Conservation (phyloP, 2,329 filamentous ascomycete species). For the Ascosphaera pollenicola region DNA sequence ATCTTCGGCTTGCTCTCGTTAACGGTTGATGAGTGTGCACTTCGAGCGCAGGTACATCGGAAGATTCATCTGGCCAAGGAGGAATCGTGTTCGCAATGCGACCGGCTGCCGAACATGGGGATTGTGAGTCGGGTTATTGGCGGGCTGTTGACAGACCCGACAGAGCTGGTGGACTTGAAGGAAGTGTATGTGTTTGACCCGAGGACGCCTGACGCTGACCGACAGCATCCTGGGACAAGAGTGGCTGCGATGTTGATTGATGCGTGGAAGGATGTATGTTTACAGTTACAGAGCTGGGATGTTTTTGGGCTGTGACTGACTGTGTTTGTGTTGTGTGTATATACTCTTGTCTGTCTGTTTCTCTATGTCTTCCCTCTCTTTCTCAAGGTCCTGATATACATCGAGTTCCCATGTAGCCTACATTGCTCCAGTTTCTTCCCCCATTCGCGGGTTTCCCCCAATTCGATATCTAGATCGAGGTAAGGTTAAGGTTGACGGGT, state of each 20-base stretch:
- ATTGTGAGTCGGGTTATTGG: constrained; percentile 14
- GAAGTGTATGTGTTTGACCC: no score
- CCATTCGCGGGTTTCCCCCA: no score
- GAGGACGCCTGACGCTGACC: constrained; percentile 1
- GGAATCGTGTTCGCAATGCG: constrained; percentile 7
- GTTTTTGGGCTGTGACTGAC: constrained; percentile 1
- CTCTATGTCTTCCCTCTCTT: not conserved
- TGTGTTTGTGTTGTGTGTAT: not conserved
- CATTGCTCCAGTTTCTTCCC: no score
- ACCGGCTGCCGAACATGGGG: constrained; percentile 9
- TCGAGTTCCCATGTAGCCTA: no score
- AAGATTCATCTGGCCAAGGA: constrained; percentile 5
- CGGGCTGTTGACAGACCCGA: constrained; percentile 10
- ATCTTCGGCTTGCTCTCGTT: constrained; percentile 17
- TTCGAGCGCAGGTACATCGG: constrained; percentile 1
- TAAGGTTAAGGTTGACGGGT: not conserved
- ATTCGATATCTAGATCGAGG: not conserved
- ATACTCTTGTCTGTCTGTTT: not conserved
- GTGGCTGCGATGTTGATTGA: constrained; percentile 15
- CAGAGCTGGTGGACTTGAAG: not conserved
- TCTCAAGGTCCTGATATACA: no score
- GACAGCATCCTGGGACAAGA: constrained; percentile 8
- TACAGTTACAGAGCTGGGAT: constrained; percentile 13
- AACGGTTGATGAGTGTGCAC: constrained; percentile 11
- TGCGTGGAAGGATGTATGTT: constrained; percentile 15